Base-by-base conservation (phyloP, 495 filamentous ascomycete species). In the Aspergillus heteromorphus region DNA sequence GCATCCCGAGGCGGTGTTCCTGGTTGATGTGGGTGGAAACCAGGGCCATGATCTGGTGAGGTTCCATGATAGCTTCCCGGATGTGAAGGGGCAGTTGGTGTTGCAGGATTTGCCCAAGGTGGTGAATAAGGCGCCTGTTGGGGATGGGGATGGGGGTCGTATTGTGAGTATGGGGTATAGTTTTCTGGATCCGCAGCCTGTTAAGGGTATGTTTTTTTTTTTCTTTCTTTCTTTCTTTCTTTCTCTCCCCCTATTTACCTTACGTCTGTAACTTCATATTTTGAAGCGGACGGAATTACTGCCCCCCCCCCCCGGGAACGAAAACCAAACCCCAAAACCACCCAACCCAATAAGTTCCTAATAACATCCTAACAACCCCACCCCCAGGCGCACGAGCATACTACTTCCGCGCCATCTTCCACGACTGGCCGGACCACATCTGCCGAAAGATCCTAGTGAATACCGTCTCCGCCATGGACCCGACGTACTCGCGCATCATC, bases 351-450 rank as follows among this genome's bases (percentile, higher is more conserved):
- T n/a, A n/a, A n/a, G n/a, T n/a, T n/a, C n/a, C n/a, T n/a, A n/a
- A n/a, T n/a, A n/a, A n/a, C n/a, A n/a, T n/a, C n/a, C n/a, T n/a
- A n/a, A n/a, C n/a, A n/a, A n/a, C n/a, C n/a, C n/a, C n/a, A n/a
- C n/a, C n/a, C n/a, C 11, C 36, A 66, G 71, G 66, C 8, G 75
- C 75, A 5, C 59, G 61, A 34, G 62, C 51, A 1, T 78, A 76
- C 58, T 72, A 73, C 55, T 72, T 74, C 51, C 69, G 73, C n/a
- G 58, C 65, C 18, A 70, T 79, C 30, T 73, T 75, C 57, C 73
- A 77, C 40, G 70, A 77, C 59, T 79, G 76, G 73, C 67, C 73
- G 0, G 73, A 79, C 48, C 17, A 63, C 4, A 61, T 71, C 23
- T 73, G 71, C 34, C 59, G 59, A n/a, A 45, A 68, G 49, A 68